These are phyloP conservation scores for Saprolegnia parasitica DNA, from an alignment of 352 stramenopile species.

Conservation along the genomic window DNA sequence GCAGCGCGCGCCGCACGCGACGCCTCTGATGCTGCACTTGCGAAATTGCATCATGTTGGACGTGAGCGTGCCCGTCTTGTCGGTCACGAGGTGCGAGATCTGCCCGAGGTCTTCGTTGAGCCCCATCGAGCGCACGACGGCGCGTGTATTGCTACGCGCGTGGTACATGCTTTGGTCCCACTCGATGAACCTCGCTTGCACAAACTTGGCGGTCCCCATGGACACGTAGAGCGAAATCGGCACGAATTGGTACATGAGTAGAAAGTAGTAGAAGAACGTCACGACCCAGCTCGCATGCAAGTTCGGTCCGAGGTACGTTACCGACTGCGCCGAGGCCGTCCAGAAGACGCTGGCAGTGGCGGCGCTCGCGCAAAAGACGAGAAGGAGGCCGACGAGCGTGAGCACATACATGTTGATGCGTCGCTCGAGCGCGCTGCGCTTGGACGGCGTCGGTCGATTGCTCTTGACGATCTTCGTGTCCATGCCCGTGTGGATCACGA, in stretches of 20 bases:
- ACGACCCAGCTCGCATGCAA: slow-evolving; percentile 41
- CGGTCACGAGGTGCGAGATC: slow-evolving; percentile 98
- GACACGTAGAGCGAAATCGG: slow-evolving; percentile 96
- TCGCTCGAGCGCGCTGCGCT: slow-evolving; percentile 73
- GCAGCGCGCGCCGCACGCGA: slow-evolving; percentile 74
- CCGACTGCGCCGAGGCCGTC: slow-evolving; percentile 33
- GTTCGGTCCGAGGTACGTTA: slow-evolving; percentile 23
- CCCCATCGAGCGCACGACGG: slow-evolving; percentile 74
- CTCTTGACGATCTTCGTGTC: slow-evolving; percentile 86
- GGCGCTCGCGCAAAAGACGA: slow-evolving; percentile 52
- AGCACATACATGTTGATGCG: slow-evolving; percentile 78
- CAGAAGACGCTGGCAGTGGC: slow-evolving; percentile 38
- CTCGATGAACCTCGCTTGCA: slow-evolving; percentile 84
- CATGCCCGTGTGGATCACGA: slow-evolving; percentile 91
- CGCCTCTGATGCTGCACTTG: slow-evolving; percentile 86
- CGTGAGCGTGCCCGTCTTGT: slow-evolving; percentile 99
- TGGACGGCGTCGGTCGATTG: slow-evolving; percentile 70
- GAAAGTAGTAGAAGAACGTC: slow-evolving; percentile 86
- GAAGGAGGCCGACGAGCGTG: slow-evolving; percentile 62
- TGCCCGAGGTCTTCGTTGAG: slow-evolving; percentile 92
- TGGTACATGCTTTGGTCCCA: slow-evolving; percentile 80
- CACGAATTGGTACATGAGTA: slow-evolving; percentile 94
- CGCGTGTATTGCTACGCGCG: slow-evolving; percentile 59
- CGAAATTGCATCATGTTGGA: slow-evolving; percentile 98
- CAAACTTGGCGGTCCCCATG: slow-evolving; percentile 89